phyloP scores from a whole-genome alignment of 805 yeast species.

The Pichia kluyveri region DNA sequence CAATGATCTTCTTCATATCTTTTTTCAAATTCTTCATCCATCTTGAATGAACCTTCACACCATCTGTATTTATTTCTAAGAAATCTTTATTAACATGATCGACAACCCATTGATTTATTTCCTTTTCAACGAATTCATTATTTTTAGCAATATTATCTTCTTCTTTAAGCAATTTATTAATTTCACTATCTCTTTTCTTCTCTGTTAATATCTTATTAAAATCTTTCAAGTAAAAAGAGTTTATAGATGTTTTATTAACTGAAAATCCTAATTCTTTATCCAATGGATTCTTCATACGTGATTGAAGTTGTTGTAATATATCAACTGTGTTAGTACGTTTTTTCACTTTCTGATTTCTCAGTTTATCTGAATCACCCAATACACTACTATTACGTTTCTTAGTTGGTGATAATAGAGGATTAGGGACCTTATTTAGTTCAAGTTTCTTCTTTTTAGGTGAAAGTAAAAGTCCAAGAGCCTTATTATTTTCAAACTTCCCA shows the following conservation, averaged over 20 bases:
- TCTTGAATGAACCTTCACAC: neutral
- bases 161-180: neutral
- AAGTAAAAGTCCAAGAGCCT: neutral
- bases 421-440: neutral
- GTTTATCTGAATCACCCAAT: no score
- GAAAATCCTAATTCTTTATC: slow-evolving; percentile 9
- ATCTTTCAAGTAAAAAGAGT: neutral
- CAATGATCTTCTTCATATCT: neutral
- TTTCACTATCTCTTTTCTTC: slow-evolving; percentile 1
- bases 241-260: neutral
- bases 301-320: slow-evolving; percentile 2
- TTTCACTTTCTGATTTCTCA: no score
- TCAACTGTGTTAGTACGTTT: neutral
- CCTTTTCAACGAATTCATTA: neutral
- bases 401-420: no score
- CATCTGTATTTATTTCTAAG: neutral
- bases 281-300: slow-evolving; percentile 2
- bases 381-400: no score
- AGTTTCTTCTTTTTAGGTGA: slow-evolving; percentile 1
- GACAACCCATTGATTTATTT: slow-evolving; percentile 1
- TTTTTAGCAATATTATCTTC: neutral
- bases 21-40: slow-evolving; percentile 1
- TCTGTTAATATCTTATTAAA: neutral
- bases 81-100: slow-evolving; percentile 1
- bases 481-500: slow-evolving; percentile 3